These are phyloP conservation scores for Candida glaebosa DNA, from an alignment of 805 yeast species.

Conservation along the genomic window DNA sequence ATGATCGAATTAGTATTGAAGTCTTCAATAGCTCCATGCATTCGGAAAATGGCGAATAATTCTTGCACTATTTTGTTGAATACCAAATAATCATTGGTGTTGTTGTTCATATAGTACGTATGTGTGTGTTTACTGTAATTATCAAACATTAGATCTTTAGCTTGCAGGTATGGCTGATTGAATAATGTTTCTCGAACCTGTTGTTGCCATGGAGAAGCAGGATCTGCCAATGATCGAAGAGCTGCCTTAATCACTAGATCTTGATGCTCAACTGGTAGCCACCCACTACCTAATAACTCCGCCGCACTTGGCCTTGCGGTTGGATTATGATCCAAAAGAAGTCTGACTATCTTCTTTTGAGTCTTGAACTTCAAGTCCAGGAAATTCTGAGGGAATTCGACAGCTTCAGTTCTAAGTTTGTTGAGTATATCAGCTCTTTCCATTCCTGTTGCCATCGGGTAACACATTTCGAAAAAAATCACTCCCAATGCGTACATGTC, in stretches of 20 bases:
- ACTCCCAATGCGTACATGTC: constrained; percentile 95
- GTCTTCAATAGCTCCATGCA: constrained; percentile 86
- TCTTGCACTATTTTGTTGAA: constrained; percentile 58
- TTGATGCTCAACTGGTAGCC: constrained; percentile 83
- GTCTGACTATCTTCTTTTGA: constrained; percentile 65
- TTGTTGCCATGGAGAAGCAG: constrained; percentile 91
- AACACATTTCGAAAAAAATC: constrained; percentile 94
- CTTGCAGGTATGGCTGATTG: constrained; percentile 78
- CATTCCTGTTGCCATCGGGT: constrained; percentile 84
- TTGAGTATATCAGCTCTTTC: constrained; percentile 79
- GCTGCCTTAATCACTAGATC: constrained; percentile 90
- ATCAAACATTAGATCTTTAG: constrained; percentile 82
- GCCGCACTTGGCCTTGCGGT: constrained; percentile 74
- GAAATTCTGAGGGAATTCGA: constrained; percentile 73
- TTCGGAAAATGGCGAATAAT: constrained; percentile 59
- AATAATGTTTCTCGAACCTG: constrained; percentile 87
- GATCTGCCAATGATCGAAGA: constrained; percentile 76
- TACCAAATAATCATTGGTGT: constrained; percentile 47
- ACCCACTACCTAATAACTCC: constrained; percentile 71
- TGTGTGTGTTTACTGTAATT: constrained; percentile 28
- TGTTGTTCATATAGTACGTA: constrained; percentile 22
- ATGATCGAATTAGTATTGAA: constrained; percentile 61
- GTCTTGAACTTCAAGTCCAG: constrained; percentile 44
- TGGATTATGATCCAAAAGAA: constrained; percentile 78
- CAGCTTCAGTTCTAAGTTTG: constrained; percentile 52